Conservation (phyloP, 768 basidiomycete genomes). For the Thelephora ganbajun region DNA sequence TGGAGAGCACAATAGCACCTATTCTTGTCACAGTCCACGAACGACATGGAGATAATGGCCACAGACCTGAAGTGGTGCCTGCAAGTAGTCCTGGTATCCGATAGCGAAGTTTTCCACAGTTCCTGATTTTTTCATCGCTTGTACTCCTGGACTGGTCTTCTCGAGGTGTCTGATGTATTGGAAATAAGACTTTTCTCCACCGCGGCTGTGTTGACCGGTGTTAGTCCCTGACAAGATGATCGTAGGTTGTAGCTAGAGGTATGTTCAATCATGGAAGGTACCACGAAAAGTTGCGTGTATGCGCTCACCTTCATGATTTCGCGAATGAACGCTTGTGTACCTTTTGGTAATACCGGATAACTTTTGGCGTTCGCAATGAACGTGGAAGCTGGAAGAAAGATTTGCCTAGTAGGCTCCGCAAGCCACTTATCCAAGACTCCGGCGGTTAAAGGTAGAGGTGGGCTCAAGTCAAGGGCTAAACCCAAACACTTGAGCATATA, state of each 20-base stretch:
- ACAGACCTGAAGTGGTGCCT: conserved; percentile 81
- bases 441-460: conserved; percentile 67
- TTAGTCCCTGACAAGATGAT: conserved; percentile 67
- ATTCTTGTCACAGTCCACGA: not conserved
- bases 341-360: conserved; percentile 92
- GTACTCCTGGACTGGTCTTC: conserved; percentile 54
- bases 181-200: conserved; percentile 77
- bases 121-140: conserved; percentile 48
- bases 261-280: conserved; percentile 8
- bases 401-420: conserved; percentile 81
- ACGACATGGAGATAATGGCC: not conserved
- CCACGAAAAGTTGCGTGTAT: not conserved
- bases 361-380: conserved; percentile 95
- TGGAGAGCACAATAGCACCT: not conserved
- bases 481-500: conserved; percentile 7
- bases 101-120: conserved; percentile 84
- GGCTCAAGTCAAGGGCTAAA: conserved; percentile 82
- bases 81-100: conserved; percentile 91
- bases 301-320: conserved; percentile 71
- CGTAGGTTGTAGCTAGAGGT: conserved; percentile 63
- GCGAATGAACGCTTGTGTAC: conserved; percentile 81
- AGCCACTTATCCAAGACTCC: conserved; percentile 79
- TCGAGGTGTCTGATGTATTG: conserved; percentile 83
- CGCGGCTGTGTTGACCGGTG: conserved; percentile 52
- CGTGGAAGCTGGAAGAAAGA: conserved; percentile 79